Evolutionary conservation across 176 grass and related monocot genomes (phyloP), one percentile per base, ranked within the genome.

Genomic region (Rhynchospora tenuis): DNA sequence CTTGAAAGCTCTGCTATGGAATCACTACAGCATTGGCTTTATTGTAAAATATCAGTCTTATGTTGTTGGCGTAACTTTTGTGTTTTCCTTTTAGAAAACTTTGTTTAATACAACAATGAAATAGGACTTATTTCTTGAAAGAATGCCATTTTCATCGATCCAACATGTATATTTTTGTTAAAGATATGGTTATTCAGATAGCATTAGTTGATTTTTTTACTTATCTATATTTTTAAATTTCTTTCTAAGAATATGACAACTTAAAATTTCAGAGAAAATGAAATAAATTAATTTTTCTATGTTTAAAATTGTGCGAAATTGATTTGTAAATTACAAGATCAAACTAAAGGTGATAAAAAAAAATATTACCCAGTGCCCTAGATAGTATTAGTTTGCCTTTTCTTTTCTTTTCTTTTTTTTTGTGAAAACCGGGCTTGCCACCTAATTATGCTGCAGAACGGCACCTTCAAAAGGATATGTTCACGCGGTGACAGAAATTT

Each of bases 31-130:
- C 63, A 20, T 81, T 81, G 78, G 73, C 73, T 77, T 78, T 78
- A 73, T 15, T 93, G 91, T 93, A 93, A 82, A 88, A 80, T 86
- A 73, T 75, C 85, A 77, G 61, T 43, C 79, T 83, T 68, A 73
- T 43, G 9, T 20, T 82, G 62, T 88, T 82, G 26, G 67, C 58
- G 78, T 22, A 72, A 84, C 52, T 56, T 76, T 23, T 31, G 54
- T 84, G 16, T 81, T 87, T 88, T 81, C 78, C 28, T 84, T 52
- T 45, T 46, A 10, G 24, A 33, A 77, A 77, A 77, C 15, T 77
- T 33, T 46, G 14, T 77, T 77, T 46, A 9, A 31, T 77, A 24
- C 20, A 73, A 24, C 20, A 73, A 50, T 73, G 69, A 24, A 73
- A 77, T 77, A 54, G 24, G 50, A 31, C 24, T 17, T 45, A 47